Evolutionary conservation across 257 asterid species (phyloP).

Genomic region (Plantago ovata): DNA sequence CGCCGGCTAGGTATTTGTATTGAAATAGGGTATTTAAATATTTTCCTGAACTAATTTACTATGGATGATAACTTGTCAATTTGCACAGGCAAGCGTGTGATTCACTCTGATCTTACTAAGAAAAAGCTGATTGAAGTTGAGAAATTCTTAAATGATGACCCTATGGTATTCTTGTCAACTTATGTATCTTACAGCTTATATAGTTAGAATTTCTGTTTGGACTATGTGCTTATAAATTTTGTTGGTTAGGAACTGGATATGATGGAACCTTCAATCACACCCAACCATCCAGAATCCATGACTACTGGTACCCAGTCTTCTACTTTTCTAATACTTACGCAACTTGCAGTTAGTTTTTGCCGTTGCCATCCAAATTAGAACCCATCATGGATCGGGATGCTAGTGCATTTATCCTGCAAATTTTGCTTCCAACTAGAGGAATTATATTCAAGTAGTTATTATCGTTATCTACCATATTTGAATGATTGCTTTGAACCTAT

Average conservation of each 20-base stretch:
- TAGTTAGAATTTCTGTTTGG: slow-evolving; percentile 12
- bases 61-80: slow-evolving; percentile 14
- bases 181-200: neutral
- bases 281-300: slow-evolving; percentile 32
- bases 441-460: neutral
- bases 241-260: slow-evolving; percentile 51
- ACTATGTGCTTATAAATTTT: slow-evolving; percentile 11
- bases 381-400: neutral
- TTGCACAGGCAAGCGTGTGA: slow-evolving; percentile 80
- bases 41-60: slow-evolving; percentile 3
- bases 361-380: too few relatives aligned
- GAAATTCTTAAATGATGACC: slow-evolving; percentile 50
- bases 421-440: neutral
- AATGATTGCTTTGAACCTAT: too few relatives aligned
- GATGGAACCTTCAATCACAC: slow-evolving; percentile 37
- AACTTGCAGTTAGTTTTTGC: too few relatives aligned
- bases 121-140: slow-evolving; percentile 65
- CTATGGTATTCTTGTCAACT: slow-evolving; percentile 40
- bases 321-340: too few relatives aligned
- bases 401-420: neutral
- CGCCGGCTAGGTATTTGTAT: slow-evolving; percentile 68
- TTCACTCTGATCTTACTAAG: slow-evolving; percentile 76
- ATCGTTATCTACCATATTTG: too few relatives aligned
- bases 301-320: slow-evolving; percentile 35
- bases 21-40: neutral